Evolutionary conservation across 176 grass and related monocot genomes (phyloP).

Genomic region (Rhynchospora pubera): DNA sequence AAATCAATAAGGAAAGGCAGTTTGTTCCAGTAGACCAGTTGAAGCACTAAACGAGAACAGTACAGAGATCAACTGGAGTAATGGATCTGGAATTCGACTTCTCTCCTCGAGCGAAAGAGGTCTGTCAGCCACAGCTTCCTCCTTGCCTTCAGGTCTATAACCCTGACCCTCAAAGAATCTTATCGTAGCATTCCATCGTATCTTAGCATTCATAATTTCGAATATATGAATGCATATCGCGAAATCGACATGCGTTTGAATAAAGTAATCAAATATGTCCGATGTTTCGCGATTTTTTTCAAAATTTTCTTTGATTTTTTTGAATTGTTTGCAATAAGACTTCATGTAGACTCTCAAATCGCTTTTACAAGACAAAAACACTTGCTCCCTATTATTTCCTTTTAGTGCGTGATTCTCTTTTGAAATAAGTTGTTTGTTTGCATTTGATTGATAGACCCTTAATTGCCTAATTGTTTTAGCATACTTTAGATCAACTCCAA

Average conservation of each 20-base stretch:
- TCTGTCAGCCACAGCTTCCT: slow-evolving; percentile 6
- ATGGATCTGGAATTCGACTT: background rate
- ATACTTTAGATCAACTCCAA: background rate
- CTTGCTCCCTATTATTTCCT: background rate
- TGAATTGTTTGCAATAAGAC: too few relatives aligned
- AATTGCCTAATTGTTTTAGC: background rate
- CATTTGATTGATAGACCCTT: background rate
- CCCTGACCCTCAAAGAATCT: background rate
- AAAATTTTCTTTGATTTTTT: too few relatives aligned
- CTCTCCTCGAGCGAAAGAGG: background rate
- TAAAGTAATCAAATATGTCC: too few relatives aligned
- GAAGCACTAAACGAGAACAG: background rate
- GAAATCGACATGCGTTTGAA: too few relatives aligned
- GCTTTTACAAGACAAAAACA: too few relatives aligned
- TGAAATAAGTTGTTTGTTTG: background rate
- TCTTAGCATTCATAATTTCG: too few relatives aligned
- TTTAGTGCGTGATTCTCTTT: background rate
- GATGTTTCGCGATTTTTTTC: too few relatives aligned
- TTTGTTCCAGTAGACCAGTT: background rate
- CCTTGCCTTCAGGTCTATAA: background rate
- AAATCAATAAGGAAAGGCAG: too few relatives aligned
- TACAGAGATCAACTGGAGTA: background rate
- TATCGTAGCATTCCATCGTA: too few relatives aligned
- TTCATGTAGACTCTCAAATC: too few relatives aligned
- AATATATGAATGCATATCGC: too few relatives aligned